A percentile compares a stretch with the other conserved stretches of the same genome.
These are phyloP conservation scores for Grammothele lineata DNA, from an alignment of 768 basidiomycete genomes.

Conservation along the genomic window DNA sequence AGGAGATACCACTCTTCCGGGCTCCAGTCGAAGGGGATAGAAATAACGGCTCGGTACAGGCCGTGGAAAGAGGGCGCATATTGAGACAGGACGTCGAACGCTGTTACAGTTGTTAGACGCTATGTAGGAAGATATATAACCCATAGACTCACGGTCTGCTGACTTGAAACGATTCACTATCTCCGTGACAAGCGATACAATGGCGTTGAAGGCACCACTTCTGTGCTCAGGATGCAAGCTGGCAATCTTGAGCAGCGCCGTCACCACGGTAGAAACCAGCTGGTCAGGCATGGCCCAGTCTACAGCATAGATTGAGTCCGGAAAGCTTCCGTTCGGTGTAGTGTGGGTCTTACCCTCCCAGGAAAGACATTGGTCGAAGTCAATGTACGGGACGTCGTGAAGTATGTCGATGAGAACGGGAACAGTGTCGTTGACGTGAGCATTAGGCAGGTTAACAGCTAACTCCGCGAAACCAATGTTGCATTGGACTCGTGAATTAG, in stretches of 20 bases:
- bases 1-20: constrained; percentile 59
- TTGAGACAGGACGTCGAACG: constrained; percentile 68
- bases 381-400: constrained; percentile 65
- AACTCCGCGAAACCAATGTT: constrained; percentile 83
- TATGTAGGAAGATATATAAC: no score
- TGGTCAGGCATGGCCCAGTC: constrained; percentile 89
- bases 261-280: constrained; percentile 73
- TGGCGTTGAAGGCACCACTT: constrained; percentile 49
- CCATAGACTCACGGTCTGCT: constrained; percentile 47
- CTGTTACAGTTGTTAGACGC: constrained; percentile 32
- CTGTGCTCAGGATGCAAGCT: constrained; percentile 47
- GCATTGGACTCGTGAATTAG: constrained; percentile 69
- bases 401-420: constrained; percentile 64
- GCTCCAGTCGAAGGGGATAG: constrained; percentile 73
- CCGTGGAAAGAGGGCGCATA: constrained; percentile 82
- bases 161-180: constrained; percentile 52
- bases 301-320: constrained; percentile 22
- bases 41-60: constrained; percentile 79
- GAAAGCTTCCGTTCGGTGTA: not conserved
- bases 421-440: constrained; percentile 48
- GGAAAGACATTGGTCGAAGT: constrained; percentile 74
- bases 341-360: constrained; percentile 84
- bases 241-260: constrained; percentile 68
- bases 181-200: constrained; percentile 54
- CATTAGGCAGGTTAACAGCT: constrained; percentile 57